Percentiles rank a stretch among this genome's conserved stretches.
Conservation (phyloP, 1,284 basidiomycete species). For the Sparassis latifolia region DNA sequence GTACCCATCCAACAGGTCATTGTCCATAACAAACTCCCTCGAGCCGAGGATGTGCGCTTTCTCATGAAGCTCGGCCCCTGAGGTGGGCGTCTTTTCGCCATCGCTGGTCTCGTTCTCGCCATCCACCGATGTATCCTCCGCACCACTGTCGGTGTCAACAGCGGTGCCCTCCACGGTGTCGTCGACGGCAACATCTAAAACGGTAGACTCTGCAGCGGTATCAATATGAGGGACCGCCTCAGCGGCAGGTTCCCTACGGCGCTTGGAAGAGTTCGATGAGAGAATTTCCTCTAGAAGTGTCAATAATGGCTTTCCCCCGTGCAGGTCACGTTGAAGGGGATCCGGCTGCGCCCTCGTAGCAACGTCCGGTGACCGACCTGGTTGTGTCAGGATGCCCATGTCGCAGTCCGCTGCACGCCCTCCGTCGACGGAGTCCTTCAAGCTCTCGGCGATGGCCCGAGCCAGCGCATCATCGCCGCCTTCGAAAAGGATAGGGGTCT, state of each 20-base stretch:
- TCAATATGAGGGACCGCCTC: no score
- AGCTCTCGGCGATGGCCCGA: constrained; percentile 16
- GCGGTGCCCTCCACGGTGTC: not conserved
- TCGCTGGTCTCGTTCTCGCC: constrained; percentile 10
- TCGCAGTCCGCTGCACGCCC: not conserved
- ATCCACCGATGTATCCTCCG: not conserved
- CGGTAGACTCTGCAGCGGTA: no score
- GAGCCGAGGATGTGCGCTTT: constrained; percentile 54
- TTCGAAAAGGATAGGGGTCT: constrained; percentile 16
- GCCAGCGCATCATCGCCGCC: constrained; percentile 15
- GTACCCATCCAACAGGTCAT: constrained; percentile 47
- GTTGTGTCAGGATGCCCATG: not conserved
- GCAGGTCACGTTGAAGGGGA: not conserved
- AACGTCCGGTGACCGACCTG: not conserved
- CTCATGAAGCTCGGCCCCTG: constrained; percentile 12
- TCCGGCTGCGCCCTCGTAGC: not conserved
- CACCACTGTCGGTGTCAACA: constrained; percentile 1
- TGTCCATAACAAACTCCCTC: constrained; percentile 56
- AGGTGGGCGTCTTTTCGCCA: constrained; percentile 3
- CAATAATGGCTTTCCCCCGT: no score
- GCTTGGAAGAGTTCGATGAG: no score
- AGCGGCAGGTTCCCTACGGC: no score
- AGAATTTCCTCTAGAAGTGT: no score
- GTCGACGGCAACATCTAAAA: no score
- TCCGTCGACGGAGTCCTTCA: constrained; percentile 7